phyloP scores from a whole-genome alignment of 352 stramenopile genomes.

The Pythium biforme region DNA sequence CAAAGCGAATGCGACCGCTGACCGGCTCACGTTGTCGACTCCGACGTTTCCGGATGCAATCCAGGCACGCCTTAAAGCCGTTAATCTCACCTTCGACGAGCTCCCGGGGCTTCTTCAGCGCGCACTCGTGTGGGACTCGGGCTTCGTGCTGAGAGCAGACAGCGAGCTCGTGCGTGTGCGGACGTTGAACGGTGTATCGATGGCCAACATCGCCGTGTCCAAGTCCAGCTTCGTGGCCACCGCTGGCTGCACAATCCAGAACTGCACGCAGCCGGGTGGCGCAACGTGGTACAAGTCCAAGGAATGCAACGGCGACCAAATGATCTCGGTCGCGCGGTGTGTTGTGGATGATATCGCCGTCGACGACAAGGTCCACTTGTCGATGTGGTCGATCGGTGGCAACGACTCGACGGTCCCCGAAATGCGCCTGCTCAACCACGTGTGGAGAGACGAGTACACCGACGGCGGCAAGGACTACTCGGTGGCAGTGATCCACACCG shows the following conservation, averaged over 20 bases:
- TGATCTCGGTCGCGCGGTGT: constrained; percentile 9
- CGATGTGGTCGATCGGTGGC: constrained; percentile 7
- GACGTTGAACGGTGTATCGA: constrained; percentile 20
- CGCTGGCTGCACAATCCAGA: constrained; percentile 1
- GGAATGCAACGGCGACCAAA: constrained; percentile 17
- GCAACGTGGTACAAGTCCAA: constrained; percentile 4
- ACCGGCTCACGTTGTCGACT: neutral
- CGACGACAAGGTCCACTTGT: neutral
- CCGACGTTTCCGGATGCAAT: neutral
- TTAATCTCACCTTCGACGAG: constrained; percentile 5
- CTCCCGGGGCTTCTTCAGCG: constrained; percentile 25
- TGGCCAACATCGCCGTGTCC: constrained; percentile 24
- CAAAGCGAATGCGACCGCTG: no score
- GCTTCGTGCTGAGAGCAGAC: constrained; percentile 7
- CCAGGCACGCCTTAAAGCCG: neutral
- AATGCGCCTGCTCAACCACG: neutral
- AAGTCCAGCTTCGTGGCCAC: neutral
- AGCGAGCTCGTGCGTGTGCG: constrained; percentile 14
- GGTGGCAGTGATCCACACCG: neutral
- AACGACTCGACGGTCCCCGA: neutral
- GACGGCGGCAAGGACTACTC: neutral
- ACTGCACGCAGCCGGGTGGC: constrained; percentile 18
- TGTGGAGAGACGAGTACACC: neutral
- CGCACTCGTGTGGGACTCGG: constrained; percentile 28
- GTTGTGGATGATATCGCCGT: constrained; percentile 1